These are phyloP conservation scores for Lachnum nothofagi DNA, from an alignment of 2,329 filamentous ascomycete species.

Conservation along the genomic window DNA sequence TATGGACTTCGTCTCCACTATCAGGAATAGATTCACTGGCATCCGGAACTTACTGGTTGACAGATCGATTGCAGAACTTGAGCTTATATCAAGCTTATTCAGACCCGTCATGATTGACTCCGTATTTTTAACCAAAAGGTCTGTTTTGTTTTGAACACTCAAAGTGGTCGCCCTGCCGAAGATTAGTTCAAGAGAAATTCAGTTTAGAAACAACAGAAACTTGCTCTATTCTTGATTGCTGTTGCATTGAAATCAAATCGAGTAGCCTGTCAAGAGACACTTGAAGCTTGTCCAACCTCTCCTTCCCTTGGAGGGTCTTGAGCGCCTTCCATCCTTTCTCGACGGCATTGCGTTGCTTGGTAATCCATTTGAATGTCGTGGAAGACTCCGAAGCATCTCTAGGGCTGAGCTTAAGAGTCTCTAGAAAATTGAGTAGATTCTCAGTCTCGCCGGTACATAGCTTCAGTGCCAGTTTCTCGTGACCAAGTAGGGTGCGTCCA, in stretches of 20 bases:
- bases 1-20: neutral
- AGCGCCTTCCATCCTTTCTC: conserved; percentile 4
- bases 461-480: conserved; percentile 2
- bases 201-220: neutral
- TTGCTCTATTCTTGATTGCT: neutral
- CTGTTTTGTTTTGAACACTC: neutral
- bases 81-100: neutral
- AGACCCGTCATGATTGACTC: neutral
- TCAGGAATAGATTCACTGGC: neutral
- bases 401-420: neutral
- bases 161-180: neutral
- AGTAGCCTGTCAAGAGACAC: neutral
- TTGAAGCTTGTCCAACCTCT: conserved; percentile 1
- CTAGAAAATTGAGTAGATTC: neutral
- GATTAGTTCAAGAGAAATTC: too few species aligned
- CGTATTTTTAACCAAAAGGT: neutral
- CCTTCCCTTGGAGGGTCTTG: conserved; percentile 1
- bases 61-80: too few species aligned
- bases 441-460: neutral
- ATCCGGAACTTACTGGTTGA: neutral
- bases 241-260: neutral
- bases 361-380: neutral
- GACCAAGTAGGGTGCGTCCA: conserved; percentile 1
- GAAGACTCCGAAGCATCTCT: too few species aligned
- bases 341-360: too few species aligned